These are phyloP conservation scores for Tylopilus plumbeoviolaceoides DNA, from an alignment of 768 basidiomycete species.

Conservation along the genomic window DNA sequence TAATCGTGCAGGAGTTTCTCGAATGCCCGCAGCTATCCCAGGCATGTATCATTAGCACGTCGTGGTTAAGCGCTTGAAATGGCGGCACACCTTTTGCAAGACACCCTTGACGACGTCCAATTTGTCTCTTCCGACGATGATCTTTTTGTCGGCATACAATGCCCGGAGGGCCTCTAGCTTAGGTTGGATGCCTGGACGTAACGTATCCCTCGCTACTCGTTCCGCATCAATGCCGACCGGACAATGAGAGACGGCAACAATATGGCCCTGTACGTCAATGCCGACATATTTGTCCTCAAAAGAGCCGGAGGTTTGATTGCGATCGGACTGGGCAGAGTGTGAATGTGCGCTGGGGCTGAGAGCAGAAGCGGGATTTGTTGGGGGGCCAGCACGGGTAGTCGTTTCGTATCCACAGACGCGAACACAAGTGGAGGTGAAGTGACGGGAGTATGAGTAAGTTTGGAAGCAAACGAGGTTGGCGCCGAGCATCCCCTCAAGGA, in stretches of 20 bases:
- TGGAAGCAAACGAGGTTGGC: conserved; percentile 97
- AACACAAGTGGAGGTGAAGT: conserved; percentile 92
- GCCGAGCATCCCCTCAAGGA: conserved; percentile 96
- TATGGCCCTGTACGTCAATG: conserved; percentile 86
- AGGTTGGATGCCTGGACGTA: conserved; percentile 80
- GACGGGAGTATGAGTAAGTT: conserved; percentile 93
- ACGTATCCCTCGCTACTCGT: conserved; percentile 80
- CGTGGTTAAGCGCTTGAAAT: neutral
- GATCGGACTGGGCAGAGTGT: conserved; percentile 3
- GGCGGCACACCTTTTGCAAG: conserved; percentile 71
- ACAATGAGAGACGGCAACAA: conserved; percentile 81
- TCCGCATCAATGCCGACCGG: conserved; percentile 96
- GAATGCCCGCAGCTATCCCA: conserved; percentile 78
- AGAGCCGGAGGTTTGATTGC: neutral
- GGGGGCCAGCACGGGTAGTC: conserved; percentile 32
- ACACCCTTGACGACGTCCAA: conserved; percentile 98
- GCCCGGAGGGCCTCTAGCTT: conserved; percentile 80
- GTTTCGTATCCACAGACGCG: conserved; percentile 96
- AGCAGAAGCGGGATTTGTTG: conserved; percentile 8
- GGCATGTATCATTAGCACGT: neutral
- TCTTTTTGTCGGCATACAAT: conserved; percentile 95
- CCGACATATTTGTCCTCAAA: conserved; percentile 26
- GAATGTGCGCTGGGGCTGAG: neutral
- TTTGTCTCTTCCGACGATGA: conserved; percentile 96
- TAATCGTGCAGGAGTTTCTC: conserved; percentile 91